phyloP scores from a whole-genome alignment of 2,329 filamentous ascomycete genomes.

The Thielaviopsis ethacetica region DNA sequence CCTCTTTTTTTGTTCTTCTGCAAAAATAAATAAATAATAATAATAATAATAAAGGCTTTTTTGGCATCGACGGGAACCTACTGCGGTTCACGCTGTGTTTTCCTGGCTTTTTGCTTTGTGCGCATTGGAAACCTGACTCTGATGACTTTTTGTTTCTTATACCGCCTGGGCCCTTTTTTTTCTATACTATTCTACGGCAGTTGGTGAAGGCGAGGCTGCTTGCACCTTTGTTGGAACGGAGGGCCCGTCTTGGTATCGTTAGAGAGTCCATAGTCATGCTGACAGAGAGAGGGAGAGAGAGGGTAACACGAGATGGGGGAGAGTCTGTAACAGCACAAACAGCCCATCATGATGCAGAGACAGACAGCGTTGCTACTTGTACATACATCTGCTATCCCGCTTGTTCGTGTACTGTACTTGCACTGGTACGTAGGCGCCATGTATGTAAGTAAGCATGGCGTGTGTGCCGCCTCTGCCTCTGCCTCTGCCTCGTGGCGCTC shows the following conservation, averaged over 20 bases:
- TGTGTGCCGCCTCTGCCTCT: not conserved
- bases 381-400: no score
- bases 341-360: not conserved
- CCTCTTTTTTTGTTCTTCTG: not conserved
- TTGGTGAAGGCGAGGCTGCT: not conserved
- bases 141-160: not conserved
- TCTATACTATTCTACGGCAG: no score
- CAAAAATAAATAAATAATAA: not conserved
- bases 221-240: not conserved
- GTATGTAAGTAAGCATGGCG: not conserved
- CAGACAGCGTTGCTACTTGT: not conserved
- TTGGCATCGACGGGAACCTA: not conserved
- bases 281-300: no score
- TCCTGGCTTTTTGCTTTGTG: not conserved
- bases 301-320: not conserved
- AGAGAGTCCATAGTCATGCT: no score
- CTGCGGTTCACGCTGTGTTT: not conserved
- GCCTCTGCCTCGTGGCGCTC: not conserved
- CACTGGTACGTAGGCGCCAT: no score
- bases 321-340: no score
- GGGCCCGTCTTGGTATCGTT: not conserved
- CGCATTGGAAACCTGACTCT: not conserved
- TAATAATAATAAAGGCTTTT: not conserved
- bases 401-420: not conserved
- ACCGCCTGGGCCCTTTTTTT: no score